Base-by-base conservation (phyloP, 2,329 filamentous ascomycete species). In the Aspergillus viridinutans region DNA sequence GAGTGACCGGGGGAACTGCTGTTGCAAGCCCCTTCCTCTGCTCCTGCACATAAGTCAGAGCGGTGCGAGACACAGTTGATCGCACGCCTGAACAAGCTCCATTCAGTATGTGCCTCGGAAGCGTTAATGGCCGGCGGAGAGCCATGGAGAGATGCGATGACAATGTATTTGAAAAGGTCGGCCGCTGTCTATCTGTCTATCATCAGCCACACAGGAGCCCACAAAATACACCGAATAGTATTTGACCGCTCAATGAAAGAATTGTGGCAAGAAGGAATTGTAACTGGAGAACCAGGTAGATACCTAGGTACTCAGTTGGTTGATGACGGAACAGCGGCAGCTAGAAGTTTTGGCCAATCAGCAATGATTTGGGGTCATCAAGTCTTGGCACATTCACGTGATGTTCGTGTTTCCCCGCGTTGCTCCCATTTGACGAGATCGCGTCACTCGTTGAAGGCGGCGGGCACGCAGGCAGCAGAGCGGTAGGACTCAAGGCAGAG, bases 1-100 rank as follows among this genome's bases (percentile, higher is more conserved):
- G 90, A 0, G 90, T 92, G 23, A 94, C 90, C 7, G 90, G 90
- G 10, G 90, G 89, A 4, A 85, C 85, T 20, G 82, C 79, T 14
- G 85, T 88, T 29, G 87, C 88, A 64, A 79, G 75, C 4, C 69
- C 67, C 49, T 68, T 63, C 59, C 68, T 66, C 23, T 67, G 71
- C 49, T 64, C 57, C 45, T 62, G 53, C 51, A 58, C 62, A 43
- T 57, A 66, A 52, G 58, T 60, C 49, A 71, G 53, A 26, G 58
- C 63, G 43, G 54, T 62, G 53, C 61, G 62, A 58, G 61, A 54
- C 32, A 61, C 56, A 47, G 14, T 26, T 25, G 67, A 63, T 47
- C 69, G 66, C 50, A 60, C 17, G 6, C 56, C 58, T 26, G 63
- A 59, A 51, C 57, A 56, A 48, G 60, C 47, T 53, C 61, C 61